These are phyloP conservation scores for Corylus avellana DNA, from an alignment of 306 rosid species.

Conservation along the genomic window DNA sequence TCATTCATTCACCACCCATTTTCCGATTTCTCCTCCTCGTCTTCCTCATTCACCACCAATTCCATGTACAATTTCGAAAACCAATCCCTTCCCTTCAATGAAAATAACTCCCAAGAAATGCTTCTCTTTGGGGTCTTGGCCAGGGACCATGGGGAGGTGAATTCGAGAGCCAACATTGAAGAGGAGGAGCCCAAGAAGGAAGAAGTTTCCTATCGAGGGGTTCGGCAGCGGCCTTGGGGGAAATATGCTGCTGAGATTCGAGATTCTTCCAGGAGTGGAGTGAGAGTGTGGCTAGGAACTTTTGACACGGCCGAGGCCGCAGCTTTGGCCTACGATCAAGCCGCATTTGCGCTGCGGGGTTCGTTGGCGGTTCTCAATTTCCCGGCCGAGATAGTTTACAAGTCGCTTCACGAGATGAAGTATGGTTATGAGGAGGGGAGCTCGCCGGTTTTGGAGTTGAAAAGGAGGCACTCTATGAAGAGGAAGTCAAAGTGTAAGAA, in stretches of 20 bases:
- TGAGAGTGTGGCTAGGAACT: constrained; percentile 74
- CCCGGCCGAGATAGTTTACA: constrained; percentile 39
- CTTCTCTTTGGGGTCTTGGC: constrained; percentile 44
- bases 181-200: constrained; percentile 13
- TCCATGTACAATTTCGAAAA: neutral
- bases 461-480: constrained; percentile 48
- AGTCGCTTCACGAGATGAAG: constrained; percentile 53
- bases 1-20: constrained; percentile 23
- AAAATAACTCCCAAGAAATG: constrained; percentile 66
- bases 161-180: constrained; percentile 5
- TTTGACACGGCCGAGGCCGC: constrained; percentile 73
- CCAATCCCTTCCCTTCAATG: constrained; percentile 54
- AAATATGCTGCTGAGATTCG: constrained; percentile 74
- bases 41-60: constrained; percentile 24
- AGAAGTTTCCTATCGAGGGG: constrained; percentile 51
- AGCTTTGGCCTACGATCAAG: constrained; percentile 78
- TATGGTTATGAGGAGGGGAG: constrained; percentile 27
- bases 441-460: constrained; percentile 65
- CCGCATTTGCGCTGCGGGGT: constrained; percentile 63
- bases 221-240: constrained; percentile 70
- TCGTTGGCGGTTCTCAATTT: constrained; percentile 54
- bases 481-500: constrained; percentile 32
- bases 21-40: constrained; percentile 23
- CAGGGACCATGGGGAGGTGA: constrained; percentile 36
- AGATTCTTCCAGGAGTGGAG: constrained; percentile 60